Evolutionary conservation across 306 rosid species (phyloP).

Genomic region (Cucumis sativus): DNA sequence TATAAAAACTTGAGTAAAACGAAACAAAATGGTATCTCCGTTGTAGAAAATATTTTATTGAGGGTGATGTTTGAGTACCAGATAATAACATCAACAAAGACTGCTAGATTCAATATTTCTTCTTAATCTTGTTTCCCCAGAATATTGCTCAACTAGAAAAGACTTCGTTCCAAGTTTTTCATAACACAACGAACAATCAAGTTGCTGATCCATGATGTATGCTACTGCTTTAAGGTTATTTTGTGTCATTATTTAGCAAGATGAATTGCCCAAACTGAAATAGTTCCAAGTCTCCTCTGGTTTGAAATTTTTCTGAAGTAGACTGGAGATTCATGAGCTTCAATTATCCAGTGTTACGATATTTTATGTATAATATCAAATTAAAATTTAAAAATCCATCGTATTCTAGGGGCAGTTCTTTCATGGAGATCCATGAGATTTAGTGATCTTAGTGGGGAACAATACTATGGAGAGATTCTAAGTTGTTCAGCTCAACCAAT

Average conservation of each 20-base stretch:
- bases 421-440: background rate
- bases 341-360: background rate
- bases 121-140: background rate
- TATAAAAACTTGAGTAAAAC: background rate
- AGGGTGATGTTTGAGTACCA: background rate
- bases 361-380: background rate
- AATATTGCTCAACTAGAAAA: background rate
- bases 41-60: background rate
- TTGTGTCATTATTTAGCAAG: background rate
- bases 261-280: background rate
- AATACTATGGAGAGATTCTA: background rate
- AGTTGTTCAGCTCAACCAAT: background rate
- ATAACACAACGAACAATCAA: background rate
- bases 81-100: background rate
- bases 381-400: background rate
- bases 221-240: background rate
- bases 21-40: background rate
- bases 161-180: background rate
- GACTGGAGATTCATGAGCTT: background rate
- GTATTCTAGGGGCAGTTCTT: background rate
- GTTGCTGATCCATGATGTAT: background rate
- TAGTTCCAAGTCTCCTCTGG: background rate
- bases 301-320: background rate
- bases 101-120: background rate
- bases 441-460: background rate